These are phyloP conservation scores for Moesziomyces globuligerus DNA, from an alignment of 1,284 basidiomycete genomes.

Conservation along the genomic window DNA sequence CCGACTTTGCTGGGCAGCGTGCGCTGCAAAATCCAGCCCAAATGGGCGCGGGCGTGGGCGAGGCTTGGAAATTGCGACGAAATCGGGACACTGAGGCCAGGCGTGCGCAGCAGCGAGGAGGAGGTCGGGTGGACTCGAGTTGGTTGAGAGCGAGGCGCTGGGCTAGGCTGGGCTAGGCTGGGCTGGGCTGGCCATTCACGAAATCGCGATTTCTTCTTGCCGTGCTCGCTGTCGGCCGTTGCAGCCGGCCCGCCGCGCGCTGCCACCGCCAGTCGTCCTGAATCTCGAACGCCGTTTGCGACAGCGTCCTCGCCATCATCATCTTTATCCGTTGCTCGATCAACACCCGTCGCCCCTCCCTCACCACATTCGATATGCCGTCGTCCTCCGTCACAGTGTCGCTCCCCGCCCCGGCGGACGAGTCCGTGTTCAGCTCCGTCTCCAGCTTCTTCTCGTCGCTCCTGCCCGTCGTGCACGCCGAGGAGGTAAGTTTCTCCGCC, in stretches of 20 bases:
- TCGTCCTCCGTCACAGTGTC: slow-evolving; percentile 46
- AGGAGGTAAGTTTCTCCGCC: slow-evolving; percentile 56
- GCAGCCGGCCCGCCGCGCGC: too few species aligned
- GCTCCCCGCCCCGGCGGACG: slow-evolving; percentile 33
- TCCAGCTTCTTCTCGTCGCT: slow-evolving; percentile 54
- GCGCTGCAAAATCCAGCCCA: slow-evolving; percentile 4
- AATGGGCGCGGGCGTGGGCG: too few species aligned
- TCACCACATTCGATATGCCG: slow-evolving; percentile 39
- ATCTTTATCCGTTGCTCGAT: slow-evolving; percentile 6
- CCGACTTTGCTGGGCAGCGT: slow-evolving; percentile 4
- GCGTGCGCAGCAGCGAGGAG: too few species aligned
- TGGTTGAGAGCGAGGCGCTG: too few species aligned
- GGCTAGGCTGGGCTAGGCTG: too few species aligned
- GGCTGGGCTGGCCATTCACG: too few species aligned
- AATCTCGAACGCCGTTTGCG: slow-evolving; percentile 1
- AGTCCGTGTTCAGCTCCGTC: slow-evolving; percentile 49
- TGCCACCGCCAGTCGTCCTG: too few species aligned
- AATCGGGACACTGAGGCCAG: too few species aligned
- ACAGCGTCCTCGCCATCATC: slow-evolving; percentile 3
- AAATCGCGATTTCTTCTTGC: too few species aligned
- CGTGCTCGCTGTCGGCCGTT: too few species aligned
- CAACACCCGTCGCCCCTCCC: slow-evolving; percentile 13
- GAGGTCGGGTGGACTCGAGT: too few species aligned
- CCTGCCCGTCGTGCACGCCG: slow-evolving; percentile 54
- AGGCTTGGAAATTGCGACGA: too few species aligned